Evolutionary conservation across 176 grass and related monocot genomes (phyloP), one percentile per base, ranked within the genome.

Genomic region (Typha latifolia): DNA sequence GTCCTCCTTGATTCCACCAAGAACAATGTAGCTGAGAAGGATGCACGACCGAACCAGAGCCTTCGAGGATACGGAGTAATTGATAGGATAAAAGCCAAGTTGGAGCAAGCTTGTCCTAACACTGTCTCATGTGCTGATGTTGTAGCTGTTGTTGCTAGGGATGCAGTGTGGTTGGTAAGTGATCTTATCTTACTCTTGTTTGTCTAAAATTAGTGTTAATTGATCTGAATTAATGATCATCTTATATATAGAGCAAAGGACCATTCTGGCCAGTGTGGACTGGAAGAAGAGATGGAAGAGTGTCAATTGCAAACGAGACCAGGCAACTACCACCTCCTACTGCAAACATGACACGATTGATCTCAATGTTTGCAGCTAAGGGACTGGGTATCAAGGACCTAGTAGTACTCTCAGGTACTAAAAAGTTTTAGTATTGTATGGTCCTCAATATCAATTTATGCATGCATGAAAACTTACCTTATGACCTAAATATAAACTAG

Each of bases 61-160:
- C 73, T 86, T 3, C 66, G 83, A 49, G 85, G 85, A 11, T 88
- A 77, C 75, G 69, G 50, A 12, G 82, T 68, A 16, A 72, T 69
- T 13, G 77, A 78, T 61, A 52, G 83, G 63, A 77, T 88, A 70
- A 74, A 88, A 73, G 67, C 47, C 31, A 84, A 67, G 20, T 47
- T 89, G 69, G 86, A 89, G 62, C 37, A 73, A 12, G 70, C 72
- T 51, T 89, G 86, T 48, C 81, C 78, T 2, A 37, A 51, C 49
- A 80, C 81, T 4, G 81, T 88, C 69, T 88, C 85, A 16, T 88
- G 85, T 19, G 77, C 81, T 32, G 85, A 88, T 47, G 19, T 88
- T 56, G 16, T 88, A 5, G 73, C 85, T 12, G 29, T 89, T 62
- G 78, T 77, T 22, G 85, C 85, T 3, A 77, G 85, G 22, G 85